Evolutionary conservation across 306 rosid genomes (phyloP).

Genomic region (Cercis canadensis): DNA sequence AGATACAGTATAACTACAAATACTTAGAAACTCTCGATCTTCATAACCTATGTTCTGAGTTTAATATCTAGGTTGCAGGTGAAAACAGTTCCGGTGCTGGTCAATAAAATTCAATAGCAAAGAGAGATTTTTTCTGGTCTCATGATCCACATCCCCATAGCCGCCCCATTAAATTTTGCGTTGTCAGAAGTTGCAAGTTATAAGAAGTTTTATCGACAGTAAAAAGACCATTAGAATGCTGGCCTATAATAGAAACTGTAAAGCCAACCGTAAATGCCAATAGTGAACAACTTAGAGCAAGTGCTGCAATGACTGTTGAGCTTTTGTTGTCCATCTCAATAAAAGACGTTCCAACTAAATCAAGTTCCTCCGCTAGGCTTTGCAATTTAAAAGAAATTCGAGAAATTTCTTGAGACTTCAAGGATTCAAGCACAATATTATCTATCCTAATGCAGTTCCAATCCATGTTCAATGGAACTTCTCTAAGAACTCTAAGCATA

Average conservation of each 20-base stretch:
- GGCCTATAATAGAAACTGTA: slow-evolving; percentile 45
- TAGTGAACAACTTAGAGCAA: slow-evolving; percentile 59
- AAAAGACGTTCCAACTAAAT: slow-evolving; percentile 54
- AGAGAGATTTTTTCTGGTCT: slow-evolving; percentile 45
- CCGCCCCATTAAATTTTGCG: slow-evolving; percentile 52
- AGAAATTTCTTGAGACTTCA: slow-evolving; percentile 37
- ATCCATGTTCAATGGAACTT: slow-evolving; percentile 30
- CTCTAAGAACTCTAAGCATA: slow-evolving; percentile 41
- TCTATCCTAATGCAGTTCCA: neutral
- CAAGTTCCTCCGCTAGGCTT: slow-evolving; percentile 54
- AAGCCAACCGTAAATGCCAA: slow-evolving; percentile 63
- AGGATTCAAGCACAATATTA: slow-evolving; percentile 27
- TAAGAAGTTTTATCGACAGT: slow-evolving; percentile 23
- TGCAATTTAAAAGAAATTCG: slow-evolving; percentile 46
- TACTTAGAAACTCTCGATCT: slow-evolving; percentile 43
- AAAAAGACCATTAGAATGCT: slow-evolving; percentile 16
- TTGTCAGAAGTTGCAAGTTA: slow-evolving; percentile 33
- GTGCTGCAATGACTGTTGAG: slow-evolving; percentile 48
- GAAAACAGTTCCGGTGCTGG: slow-evolving; percentile 38
- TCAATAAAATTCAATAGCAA: slow-evolving; percentile 45
- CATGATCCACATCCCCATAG: slow-evolving; percentile 53
- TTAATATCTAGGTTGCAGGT: slow-evolving; percentile 40
- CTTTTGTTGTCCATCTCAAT: slow-evolving; percentile 62
- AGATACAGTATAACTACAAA: slow-evolving; percentile 51
- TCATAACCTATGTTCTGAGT: slow-evolving; percentile 35